Evolutionary conservation across 805 yeast genomes (phyloP), one percentile per base, ranked within the genome.

Genomic region (Tetrapisispora pingtungensis): DNA sequence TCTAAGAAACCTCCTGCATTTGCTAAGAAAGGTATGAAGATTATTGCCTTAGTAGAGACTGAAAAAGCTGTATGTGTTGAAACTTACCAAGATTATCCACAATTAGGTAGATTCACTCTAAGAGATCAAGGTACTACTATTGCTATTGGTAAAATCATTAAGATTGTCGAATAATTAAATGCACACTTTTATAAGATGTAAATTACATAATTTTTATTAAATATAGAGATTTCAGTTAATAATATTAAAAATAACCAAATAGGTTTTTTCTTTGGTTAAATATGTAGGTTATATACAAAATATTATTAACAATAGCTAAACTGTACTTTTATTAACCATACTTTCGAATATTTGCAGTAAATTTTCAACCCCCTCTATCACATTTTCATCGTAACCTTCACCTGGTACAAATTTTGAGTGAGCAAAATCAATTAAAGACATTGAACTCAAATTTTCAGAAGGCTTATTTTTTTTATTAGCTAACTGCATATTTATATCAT

Each of bases 91-190:
- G 94, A 86, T 62, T 86, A 89, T 63, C 97, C 90, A 54, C 97
- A 93, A 70, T 76, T 93, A 59, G 99, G 98, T 64, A 81, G 99
- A 70, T 93, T 93, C 68, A 93, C 98, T 26, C 77, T 93, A 66
- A 88, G 99, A 76, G 98, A 93, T 69, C 97, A 93, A 72, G 98
- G 97, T 64, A 80, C 80, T 50, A 93, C 98, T 43, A 89, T 93
- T 69, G 99, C 98, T 53, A 93, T 93, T 67, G 99, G 99, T 70
- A 89, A 90, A 70, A 87, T 93, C 59, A 85, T 95, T 48, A 90
- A 90, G 71, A 71, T 93, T 52, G 71, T 88, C 65, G 81, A 75
- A 49, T 62, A 53, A 49, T 19, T 22, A 26, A 37, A 37, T 27
- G 33, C 33, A 27, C 33, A 15, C 2, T 13, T 26, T 17, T 37